Conservation (phyloP, 352 stramenopile genomes). For the Pilasporangium apinafurcum region DNA sequence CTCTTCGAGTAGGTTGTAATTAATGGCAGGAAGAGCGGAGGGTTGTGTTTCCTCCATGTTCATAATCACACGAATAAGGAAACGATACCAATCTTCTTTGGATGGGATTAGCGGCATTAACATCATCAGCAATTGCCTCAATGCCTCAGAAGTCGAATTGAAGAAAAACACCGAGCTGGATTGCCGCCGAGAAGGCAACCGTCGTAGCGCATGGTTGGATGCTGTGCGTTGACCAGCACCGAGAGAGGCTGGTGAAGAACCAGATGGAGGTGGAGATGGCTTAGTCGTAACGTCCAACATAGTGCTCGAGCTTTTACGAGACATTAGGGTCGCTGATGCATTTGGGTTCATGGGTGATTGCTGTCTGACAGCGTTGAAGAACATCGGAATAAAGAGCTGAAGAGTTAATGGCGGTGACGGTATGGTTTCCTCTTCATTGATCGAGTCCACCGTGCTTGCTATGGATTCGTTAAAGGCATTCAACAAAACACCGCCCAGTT, state of each 20-base stretch:
- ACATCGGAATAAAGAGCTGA: conserved; percentile 24
- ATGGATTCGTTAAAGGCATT: conserved; percentile 26
- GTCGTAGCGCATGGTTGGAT: too few species aligned
- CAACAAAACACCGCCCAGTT: conserved; percentile 28
- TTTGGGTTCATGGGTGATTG: background rate
- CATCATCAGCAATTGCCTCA: conserved; percentile 6
- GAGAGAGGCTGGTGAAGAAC: background rate
- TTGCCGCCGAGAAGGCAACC: background rate
- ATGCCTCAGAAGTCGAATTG: conserved; percentile 7
- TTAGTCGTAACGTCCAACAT: background rate
- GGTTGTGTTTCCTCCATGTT: background rate
- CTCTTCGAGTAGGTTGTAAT: background rate
- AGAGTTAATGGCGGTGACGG: conserved; percentile 16
- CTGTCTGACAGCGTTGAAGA: conserved; percentile 12
- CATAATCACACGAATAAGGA: conserved; percentile 12
- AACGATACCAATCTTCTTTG: conserved; percentile 16
- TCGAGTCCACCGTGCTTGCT: background rate
- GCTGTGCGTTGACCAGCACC: too few species aligned
- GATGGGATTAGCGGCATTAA: conserved; percentile 11
- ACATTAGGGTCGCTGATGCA: background rate
- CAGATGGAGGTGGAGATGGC: background rate
- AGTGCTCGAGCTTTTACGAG: background rate
- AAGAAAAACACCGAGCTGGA: conserved; percentile 1
- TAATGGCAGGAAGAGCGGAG: too few species aligned
- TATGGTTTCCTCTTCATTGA: background rate